Base-by-base conservation (phyloP, 768 basidiomycete species). In the Russula compacta region DNA sequence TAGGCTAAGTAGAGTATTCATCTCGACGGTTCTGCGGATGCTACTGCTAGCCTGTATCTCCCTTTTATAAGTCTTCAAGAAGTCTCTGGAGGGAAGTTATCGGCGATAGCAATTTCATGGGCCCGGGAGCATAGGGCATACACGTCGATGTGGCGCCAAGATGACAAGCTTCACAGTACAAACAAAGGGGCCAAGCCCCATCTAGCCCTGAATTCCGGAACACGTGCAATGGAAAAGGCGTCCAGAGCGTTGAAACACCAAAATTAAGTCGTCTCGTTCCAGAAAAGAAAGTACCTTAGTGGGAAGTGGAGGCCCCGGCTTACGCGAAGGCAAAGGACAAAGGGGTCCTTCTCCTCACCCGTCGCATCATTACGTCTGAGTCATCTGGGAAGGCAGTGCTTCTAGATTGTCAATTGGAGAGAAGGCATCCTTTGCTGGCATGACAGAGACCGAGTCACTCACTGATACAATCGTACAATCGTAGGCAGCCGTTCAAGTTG, bases 361-460 rank as follows among this genome's bases (percentile, higher is more conserved):
- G 56, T 56, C 11, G 43, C 19, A 19, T 61, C 50, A 62, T 62
- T 52, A 62, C 56, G 55, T 62, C 44, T 62, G 38, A 53, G 33
- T 58, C 44, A 58, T 39, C 43, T 32, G 17, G 10, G 47, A 48
- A 35, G 33, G 51, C 36, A 42, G 19, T 12, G 55, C 49, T 51
- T 56, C 60, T 43, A 44, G 54, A 56, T 36, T 52, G 35, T 61
- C 56, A 47, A 40, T 39, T 33, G 35, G 8, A 33, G 55, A 19
- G 38, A 50, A 24, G 11, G 44, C 38, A 14, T 44, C 9, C 42
- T 48, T 48, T 33, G 5, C 12, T 51, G 43, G 50, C 19, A 21
- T 42, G 24, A 36, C 43, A 38, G 24, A 56, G 49, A 17, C 54
- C 48, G 17, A 21, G 29, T 40, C 38, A 11, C 24, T 40, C 38